Evolutionary conservation across 768 basidiomycete genomes (phyloP).

Genomic region (Podaxis carcinomalis): DNA sequence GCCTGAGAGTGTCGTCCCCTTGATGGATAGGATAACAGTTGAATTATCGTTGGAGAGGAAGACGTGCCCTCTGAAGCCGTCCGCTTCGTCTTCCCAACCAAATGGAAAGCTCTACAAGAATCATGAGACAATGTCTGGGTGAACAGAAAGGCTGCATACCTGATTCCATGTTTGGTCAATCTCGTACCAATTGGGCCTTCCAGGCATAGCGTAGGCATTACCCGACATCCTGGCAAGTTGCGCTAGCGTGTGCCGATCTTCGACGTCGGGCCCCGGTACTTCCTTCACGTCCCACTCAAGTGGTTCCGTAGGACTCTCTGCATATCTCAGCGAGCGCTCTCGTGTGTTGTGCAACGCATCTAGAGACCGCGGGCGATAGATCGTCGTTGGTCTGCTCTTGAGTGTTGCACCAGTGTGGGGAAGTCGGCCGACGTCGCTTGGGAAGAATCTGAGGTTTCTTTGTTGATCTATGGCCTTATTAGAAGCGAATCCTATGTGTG

Average conservation of each 20-base stretch:
- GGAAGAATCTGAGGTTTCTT: conserved; percentile 12
- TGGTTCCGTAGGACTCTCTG: conserved; percentile 38
- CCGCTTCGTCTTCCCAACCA: conserved; percentile 61
- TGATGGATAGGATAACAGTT: conserved; percentile 85
- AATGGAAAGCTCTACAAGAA: conserved; percentile 67
- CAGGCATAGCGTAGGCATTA: conserved; percentile 82
- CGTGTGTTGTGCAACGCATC: conserved; percentile 50
- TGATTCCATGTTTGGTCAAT: conserved; percentile 72
- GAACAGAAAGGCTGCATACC: conserved; percentile 25
- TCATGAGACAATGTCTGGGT: not conserved
- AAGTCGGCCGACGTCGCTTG: conserved; percentile 14
- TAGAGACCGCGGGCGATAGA: conserved; percentile 57
- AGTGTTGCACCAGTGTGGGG: conserved; percentile 22
- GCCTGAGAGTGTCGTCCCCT: conserved; percentile 80
- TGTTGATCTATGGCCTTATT: not conserved
- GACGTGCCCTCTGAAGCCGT: conserved; percentile 89
- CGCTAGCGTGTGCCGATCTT: conserved; percentile 72
- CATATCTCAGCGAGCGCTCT: conserved; percentile 40
- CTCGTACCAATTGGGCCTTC: conserved; percentile 76
- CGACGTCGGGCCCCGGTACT: conserved; percentile 71
- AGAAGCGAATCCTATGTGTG: conserved; percentile 16
- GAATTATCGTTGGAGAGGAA: conserved; percentile 76
- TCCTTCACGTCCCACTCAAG: conserved; percentile 67
- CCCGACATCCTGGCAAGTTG: conserved; percentile 86
- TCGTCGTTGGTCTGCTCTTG: conserved; percentile 46